Evolutionary conservation across 225 moss, liverwort and hornwort species (phyloP).

Genomic region (Ulota crispa): DNA sequence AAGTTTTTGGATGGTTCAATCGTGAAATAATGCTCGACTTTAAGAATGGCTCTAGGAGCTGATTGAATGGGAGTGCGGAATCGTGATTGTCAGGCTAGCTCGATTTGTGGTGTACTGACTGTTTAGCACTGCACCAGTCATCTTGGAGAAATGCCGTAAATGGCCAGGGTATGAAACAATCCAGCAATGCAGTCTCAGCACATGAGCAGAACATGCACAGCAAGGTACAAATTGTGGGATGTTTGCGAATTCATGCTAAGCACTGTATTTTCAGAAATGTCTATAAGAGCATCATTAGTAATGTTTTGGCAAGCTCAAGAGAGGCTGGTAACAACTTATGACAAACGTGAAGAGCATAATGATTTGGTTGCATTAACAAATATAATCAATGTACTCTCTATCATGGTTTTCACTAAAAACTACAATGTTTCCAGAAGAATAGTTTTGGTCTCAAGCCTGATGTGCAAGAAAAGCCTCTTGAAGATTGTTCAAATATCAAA

Average conservation of each 20-base stretch:
- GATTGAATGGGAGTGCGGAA: neutral
- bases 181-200: neutral
- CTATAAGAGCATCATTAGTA: too few relatives aligned
- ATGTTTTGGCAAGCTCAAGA: too few relatives aligned
- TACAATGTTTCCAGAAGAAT: neutral
- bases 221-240: neutral
- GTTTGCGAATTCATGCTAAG: neutral
- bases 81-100: neutral
- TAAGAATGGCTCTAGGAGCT: neutral
- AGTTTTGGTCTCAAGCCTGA: neutral
- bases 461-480: neutral
- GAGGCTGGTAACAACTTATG: too few relatives aligned
- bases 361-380: too few relatives aligned
- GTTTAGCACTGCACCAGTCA: neutral
- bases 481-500: neutral
- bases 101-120: slow-evolving; percentile 13
- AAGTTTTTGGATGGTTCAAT: neutral
- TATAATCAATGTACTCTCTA: too few relatives aligned
- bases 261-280: too few relatives aligned
- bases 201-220: neutral
- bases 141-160: neutral
- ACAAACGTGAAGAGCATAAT: too few relatives aligned
- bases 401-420: neutral
- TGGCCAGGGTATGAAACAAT: neutral
- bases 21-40: neutral